phyloP scores from a whole-genome alignment of 345 rosid genomes.

The Dipteronia dyeriana region DNA sequence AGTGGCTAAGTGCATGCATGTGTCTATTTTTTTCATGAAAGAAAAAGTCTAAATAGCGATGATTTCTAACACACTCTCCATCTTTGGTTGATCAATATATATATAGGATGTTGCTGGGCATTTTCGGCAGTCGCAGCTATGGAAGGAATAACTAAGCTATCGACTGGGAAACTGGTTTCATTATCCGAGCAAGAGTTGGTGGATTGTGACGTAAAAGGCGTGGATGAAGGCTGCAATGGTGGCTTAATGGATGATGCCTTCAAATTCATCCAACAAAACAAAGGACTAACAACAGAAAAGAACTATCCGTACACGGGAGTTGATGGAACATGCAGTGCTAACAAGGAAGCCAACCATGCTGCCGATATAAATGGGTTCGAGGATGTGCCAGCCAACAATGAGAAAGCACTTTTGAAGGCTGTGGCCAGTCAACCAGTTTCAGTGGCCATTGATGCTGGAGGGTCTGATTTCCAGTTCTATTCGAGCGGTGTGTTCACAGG shows the following conservation, averaged over 20 bases:
- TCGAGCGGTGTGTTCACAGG: conserved; percentile 31
- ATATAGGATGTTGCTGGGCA: conserved; percentile 52
- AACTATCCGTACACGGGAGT: conserved; percentile 34
- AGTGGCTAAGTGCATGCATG: background rate
- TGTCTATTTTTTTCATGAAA: background rate
- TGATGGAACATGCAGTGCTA: conserved; percentile 29
- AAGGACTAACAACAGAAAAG: conserved; percentile 27
- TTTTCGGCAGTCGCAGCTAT: conserved; percentile 55
- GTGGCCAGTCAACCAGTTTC: conserved; percentile 35
- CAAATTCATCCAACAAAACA: conserved; percentile 28
- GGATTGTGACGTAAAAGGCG: conserved; percentile 39
- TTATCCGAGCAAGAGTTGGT: conserved; percentile 48
- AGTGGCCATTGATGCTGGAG: conserved; percentile 35
- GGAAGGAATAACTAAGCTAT: conserved; percentile 39
- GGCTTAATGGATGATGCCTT: conserved; percentile 43
- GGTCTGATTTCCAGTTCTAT: conserved; percentile 32
- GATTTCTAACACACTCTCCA: background rate
- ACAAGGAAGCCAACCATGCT: conserved; percentile 20
- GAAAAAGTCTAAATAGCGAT: background rate
- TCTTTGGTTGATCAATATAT: background rate
- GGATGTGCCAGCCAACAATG: conserved; percentile 33
- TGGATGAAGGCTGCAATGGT: conserved; percentile 45
- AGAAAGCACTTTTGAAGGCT: conserved; percentile 33
- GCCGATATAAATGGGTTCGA: conserved; percentile 33
- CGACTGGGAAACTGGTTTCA: conserved; percentile 33